Base-by-base conservation (phyloP, 2,329 filamentous ascomycete genomes). In the Claviceps purpurea region DNA sequence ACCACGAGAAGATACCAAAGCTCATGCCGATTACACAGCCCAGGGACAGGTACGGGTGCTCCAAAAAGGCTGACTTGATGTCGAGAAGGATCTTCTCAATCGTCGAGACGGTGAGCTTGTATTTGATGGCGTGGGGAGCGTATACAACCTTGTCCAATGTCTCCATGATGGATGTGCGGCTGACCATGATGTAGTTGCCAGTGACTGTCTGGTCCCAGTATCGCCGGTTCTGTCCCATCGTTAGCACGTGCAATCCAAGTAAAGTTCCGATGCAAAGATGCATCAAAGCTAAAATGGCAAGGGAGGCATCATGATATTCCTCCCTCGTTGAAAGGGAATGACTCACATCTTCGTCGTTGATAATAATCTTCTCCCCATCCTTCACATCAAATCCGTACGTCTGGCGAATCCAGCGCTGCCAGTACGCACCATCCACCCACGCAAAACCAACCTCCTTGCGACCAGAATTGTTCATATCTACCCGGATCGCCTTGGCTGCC, bases 341-440 rank as follows among this genome's bases (percentile, higher is more conserved):
- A 76, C 87, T 85, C 74, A 95, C 89, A 67, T 95, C 89, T 74
- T 97, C 88, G 61, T 98, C 93, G 59, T 96, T 96, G 70, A 98
- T 93, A 54, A 98, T 85, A 52, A 98, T 87, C 56, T 88, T 82
- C 67, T 97, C 93, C 47, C 91, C 90, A 56, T 93, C 83, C 63
- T 79, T 83, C 55, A 93, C 83, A 60, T 94, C 87, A 59, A 97
- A 85, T 51, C 91, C 91, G 63, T 95, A 98, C 0, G 91, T 96
- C n/a, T 85, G 90, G 59, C 85, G 79, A 57, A 98, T 81, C 93
- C 93, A 98, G 56, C 91, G 81, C 68, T 97, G 90, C 93, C 93
- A 98, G 68, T 97, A 97, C 7, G 88, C 80, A 49, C 90, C 89
- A 65, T 98, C 93, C 13, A 97, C 89, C 93, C 93, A 98, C 13